Evolutionary conservation across 495 filamentous ascomycete genomes (phyloP).

Genomic region (Xylaria cubensis): DNA sequence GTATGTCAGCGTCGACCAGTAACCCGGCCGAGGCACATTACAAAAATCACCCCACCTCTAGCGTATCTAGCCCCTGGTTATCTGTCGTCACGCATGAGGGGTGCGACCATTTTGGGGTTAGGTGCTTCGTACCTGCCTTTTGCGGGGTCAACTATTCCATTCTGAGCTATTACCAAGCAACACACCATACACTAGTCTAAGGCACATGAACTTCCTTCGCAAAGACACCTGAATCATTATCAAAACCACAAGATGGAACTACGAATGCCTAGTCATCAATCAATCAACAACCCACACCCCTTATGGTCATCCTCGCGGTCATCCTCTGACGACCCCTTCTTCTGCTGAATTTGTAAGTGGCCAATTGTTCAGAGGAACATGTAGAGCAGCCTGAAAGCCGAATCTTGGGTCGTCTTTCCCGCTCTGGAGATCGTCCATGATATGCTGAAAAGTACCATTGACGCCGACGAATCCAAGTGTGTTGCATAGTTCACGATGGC

Average conservation of each 20-base stretch:
- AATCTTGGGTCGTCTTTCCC: conserved; percentile 32
- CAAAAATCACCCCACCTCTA: background rate
- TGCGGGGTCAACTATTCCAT: background rate
- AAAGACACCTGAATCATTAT: background rate
- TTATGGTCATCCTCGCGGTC: background rate
- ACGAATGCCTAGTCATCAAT: background rate
- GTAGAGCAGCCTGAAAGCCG: conserved; percentile 35
- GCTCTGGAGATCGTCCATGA: conserved; percentile 32
- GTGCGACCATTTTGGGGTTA: background rate
- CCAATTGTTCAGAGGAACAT: conserved; percentile 36
- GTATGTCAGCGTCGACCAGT: conserved; percentile 4
- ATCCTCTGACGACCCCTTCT: background rate
- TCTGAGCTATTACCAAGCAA: background rate
- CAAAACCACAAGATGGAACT: background rate
- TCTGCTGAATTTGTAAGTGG: background rate
- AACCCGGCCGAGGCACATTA: conserved; percentile 1
- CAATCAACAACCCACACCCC: background rate
- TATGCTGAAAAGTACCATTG: conserved; percentile 27
- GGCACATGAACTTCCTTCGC: background rate
- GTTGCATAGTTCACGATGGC: conserved; percentile 36
- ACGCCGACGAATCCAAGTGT: conserved; percentile 30
- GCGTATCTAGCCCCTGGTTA: background rate
- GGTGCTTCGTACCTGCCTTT: background rate
- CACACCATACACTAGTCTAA: background rate
- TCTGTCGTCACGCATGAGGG: conserved; percentile 21